phyloP scores from a whole-genome alignment of 2,329 filamentous ascomycete species.

The Metarhizium album region DNA sequence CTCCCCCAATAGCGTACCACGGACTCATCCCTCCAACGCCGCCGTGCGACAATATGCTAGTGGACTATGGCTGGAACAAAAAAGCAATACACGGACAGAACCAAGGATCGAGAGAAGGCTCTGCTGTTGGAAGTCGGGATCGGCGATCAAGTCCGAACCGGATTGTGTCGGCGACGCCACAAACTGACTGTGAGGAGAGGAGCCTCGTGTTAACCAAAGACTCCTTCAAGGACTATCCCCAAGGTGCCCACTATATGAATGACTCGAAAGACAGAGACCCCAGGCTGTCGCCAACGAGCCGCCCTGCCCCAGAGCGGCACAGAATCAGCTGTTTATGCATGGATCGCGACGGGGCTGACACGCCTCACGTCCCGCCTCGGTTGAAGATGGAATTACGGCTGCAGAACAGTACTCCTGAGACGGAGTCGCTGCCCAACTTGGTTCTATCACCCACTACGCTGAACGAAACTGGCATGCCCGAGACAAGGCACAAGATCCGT shows the following conservation, averaged over 20 bases:
- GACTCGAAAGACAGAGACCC: background rate
- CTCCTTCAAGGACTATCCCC: background rate
- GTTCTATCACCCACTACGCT: slow-evolving; percentile 11
- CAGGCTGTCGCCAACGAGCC: background rate
- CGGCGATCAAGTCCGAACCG: background rate
- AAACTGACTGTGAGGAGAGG: background rate
- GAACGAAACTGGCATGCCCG: slow-evolving; percentile 19
- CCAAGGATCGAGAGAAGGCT: background rate
- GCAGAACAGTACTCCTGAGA: slow-evolving; percentile 6
- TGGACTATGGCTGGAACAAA: slow-evolving; percentile 6
- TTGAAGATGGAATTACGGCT: background rate
- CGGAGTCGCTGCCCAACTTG: slow-evolving; percentile 7
- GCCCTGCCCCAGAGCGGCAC: background rate
- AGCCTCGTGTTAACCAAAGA: background rate
- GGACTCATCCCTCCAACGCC: slow-evolving; percentile 21
- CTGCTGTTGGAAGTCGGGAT: background rate
- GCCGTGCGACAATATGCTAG: slow-evolving; percentile 8
- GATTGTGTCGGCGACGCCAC: background rate
- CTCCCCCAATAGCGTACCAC: slow-evolving; percentile 21
- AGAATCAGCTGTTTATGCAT: background rate
- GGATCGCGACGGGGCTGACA: background rate
- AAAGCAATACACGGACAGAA: background rate
- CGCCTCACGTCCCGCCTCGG: background rate
- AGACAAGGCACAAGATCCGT: slow-evolving; percentile 44
- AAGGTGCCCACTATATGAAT: background rate